phyloP scores from a whole-genome alignment of 352 stramenopile genomes.

The Globisporangium polare region DNA sequence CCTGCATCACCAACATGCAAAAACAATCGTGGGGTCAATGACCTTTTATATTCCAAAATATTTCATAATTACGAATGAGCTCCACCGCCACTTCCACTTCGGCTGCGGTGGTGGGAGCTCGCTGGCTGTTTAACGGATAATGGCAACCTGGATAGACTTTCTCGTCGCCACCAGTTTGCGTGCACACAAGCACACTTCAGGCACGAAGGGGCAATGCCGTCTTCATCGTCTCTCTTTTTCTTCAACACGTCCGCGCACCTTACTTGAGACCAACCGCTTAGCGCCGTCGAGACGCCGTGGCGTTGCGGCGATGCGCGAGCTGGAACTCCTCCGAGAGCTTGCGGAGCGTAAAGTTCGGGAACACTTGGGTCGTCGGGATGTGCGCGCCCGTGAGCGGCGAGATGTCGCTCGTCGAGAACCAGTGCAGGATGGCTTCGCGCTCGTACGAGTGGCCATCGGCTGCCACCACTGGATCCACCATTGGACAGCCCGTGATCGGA shows the following conservation, averaged over 20 bases:
- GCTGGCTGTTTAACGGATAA: not conserved
- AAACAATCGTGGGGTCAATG: not conserved
- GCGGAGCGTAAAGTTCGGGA: constrained; percentile 70
- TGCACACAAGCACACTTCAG: not conserved
- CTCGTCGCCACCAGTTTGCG: not conserved
- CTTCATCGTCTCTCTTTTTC: not conserved
- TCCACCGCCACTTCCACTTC: not conserved
- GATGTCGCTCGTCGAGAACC: constrained; percentile 86
- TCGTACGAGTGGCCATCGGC: constrained; percentile 98
- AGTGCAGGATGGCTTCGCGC: constrained; percentile 90
- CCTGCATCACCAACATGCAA: not conserved
- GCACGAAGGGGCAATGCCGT: not conserved
- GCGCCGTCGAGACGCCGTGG: constrained; percentile 9
- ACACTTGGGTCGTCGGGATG: constrained; percentile 71
- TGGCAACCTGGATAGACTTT: not conserved
- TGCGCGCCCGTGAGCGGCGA: constrained; percentile 76
- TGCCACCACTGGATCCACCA: constrained; percentile 95
- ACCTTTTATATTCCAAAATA: constrained; percentile 5
- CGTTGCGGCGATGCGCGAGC: constrained; percentile 13
- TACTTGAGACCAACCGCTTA: not conserved
- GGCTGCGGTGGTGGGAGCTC: not conserved
- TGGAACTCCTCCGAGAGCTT: constrained; percentile 65
- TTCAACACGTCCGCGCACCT: not conserved
- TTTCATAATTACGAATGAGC: constrained; percentile 7
- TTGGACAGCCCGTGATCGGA: constrained; percentile 94